Base-by-base conservation (phyloP, 2,329 filamentous ascomycete genomes). In the Fusarium camptoceras region DNA sequence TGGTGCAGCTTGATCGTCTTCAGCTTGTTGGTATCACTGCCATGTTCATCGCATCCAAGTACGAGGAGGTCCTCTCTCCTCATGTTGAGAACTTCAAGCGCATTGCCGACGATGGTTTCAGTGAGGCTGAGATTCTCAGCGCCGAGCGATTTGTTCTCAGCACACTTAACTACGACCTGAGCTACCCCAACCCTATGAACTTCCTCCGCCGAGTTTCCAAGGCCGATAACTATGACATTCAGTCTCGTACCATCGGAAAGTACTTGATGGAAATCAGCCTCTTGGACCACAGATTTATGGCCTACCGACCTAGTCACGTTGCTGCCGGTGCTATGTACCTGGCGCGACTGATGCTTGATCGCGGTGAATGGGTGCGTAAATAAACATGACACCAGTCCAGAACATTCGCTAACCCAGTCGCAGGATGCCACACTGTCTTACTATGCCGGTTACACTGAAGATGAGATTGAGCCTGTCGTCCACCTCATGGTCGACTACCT, bases 141-240 rank as follows among this genome's bases (percentile, higher is more conserved):
- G 96, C 96, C n/a, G 96, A 99, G 83, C 92, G 96, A 73, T 97
- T 97, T 79, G 91, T 99, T 72, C 90, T 99, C 55, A 89, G 89
- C 72, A 94, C 94, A 8, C 88, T 99, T 66, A 92, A 98, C 83
- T 99, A 98, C 81, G 95, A 99, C 79, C 89, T 99, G 70, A 98
- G 94, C 85, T 99, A 98, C 78, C 96, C 96, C 59, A 99, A 99
- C 83, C 96, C 96, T 24, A 99, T 99, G 96, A 99, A 99, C 87
- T 99, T 99, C 85, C 89, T 99, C 66, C 93, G 96, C 71, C 93
- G 97, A 73, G 97, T 99, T 81, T 98, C 95, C 67, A 99, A 99
- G 86, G 97, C 96, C 77, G 97, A 99, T 84, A 96, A 97, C 85
- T 99, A 99, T 83, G 95, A 99, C 81, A 97, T 98, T 76, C 94